A percentile compares a stretch with the other conserved stretches of the same genome.
phyloP scores from a whole-genome alignment of 805 yeast genomes.

The Citeromyces matritensis region DNA sequence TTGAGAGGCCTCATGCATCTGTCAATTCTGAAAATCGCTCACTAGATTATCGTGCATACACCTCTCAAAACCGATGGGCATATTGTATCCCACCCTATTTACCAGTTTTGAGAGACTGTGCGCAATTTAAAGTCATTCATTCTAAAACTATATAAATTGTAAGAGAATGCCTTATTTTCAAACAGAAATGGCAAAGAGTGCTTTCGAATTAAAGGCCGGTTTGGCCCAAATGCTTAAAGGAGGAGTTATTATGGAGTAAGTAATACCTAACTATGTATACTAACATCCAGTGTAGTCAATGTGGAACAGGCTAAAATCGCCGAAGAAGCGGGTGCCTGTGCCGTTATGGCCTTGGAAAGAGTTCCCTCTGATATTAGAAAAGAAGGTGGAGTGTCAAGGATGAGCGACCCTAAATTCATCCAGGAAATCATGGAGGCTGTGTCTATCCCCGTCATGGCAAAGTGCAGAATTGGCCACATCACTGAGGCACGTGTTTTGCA shows the following conservation, averaged over 20 bases:
- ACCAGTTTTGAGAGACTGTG: too few species aligned
- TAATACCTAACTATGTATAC: too few species aligned
- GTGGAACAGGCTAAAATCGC: slow-evolving; percentile 74
- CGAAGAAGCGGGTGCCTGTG: slow-evolving; percentile 76
- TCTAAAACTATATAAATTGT: not conserved
- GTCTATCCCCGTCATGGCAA: slow-evolving; percentile 73
- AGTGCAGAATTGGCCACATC: slow-evolving; percentile 69
- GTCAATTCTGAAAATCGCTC: not conserved
- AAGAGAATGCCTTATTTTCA: too few species aligned
- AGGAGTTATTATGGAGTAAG: slow-evolving; percentile 46
- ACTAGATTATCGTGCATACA: too few species aligned
- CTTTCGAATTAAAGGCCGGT: slow-evolving; percentile 52
- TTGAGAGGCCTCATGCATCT: not conserved
- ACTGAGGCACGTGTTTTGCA: slow-evolving; percentile 73
- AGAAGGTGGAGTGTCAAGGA: slow-evolving; percentile 71
- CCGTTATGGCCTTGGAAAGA: slow-evolving; percentile 78
- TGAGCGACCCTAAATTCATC: slow-evolving; percentile 78
- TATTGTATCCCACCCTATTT: too few species aligned
- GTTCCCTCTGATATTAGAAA: slow-evolving; percentile 80
- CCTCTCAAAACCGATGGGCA: too few species aligned
- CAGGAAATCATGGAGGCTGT: slow-evolving; percentile 57
- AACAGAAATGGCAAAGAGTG: slow-evolving; percentile 6
- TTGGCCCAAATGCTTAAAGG: slow-evolving; percentile 81
- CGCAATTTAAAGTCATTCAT: not conserved
- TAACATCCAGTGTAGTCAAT: slow-evolving; percentile 32